Conservation (phyloP, 441 rosid species). For the Eutrema salsugineum region DNA sequence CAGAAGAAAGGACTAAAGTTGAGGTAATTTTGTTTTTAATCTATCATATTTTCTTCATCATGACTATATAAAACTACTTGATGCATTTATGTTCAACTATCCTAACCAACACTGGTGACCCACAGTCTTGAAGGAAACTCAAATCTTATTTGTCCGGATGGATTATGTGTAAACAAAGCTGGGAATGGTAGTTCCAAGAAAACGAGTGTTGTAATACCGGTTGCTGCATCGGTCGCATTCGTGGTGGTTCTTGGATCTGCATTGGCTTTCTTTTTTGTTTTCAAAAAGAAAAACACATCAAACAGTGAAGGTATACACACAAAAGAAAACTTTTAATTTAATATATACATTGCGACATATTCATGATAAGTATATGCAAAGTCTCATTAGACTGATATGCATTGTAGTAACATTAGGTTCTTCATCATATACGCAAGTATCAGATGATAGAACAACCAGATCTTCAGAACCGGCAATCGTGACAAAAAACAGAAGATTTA, state of each 20-base stretch:
- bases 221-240: constrained; percentile 27
- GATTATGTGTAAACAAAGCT: constrained; percentile 18
- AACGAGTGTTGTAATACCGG: constrained; percentile 10
- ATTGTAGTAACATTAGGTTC: neutral
- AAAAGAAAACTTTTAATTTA: neutral
- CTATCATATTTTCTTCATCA: neutral
- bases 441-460: neutral
- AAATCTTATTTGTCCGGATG: constrained; percentile 21
- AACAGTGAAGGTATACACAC: constrained; percentile 2
- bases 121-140: constrained; percentile 33
- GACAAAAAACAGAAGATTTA: constrained; percentile 30
- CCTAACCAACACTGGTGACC: neutral
- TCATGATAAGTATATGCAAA: neutral
- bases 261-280: constrained; percentile 17
- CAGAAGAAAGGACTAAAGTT: constrained; percentile 18
- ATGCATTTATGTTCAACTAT: neutral
- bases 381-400: neutral
- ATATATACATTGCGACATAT: neutral
- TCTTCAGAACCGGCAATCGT: constrained; percentile 20
- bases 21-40: neutral
- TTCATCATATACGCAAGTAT: neutral
- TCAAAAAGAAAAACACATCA: constrained; percentile 14
- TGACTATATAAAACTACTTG: neutral
- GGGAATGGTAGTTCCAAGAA: constrained; percentile 19
- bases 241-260: constrained; percentile 22